phyloP scores from a whole-genome alignment of 495 filamentous ascomycete genomes.

The Cercophora newfieldiana region DNA sequence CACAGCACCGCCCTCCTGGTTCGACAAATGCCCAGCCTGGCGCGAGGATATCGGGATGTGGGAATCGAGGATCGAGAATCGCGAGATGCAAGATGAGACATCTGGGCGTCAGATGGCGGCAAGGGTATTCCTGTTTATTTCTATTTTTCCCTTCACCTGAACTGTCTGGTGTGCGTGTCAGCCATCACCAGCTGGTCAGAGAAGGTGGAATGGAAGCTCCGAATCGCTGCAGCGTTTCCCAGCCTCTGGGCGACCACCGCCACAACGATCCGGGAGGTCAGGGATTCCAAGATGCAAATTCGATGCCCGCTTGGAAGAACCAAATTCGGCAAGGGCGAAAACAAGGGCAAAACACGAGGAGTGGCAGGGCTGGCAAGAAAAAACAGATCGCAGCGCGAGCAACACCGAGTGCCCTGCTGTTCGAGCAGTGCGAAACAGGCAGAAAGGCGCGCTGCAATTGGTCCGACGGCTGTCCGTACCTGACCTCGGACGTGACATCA shows the following conservation, averaged over 20 bases:
- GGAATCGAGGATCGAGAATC: neutral
- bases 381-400: neutral
- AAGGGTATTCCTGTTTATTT: neutral
- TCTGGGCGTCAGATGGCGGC: neutral
- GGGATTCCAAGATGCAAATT: neutral
- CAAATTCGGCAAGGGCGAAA: neutral
- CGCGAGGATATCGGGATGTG: neutral
- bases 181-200: no score
- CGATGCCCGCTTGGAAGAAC: neutral
- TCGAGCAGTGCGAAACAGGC: no score
- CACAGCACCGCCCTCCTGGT: neutral
- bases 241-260: no score
- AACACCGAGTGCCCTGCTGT: neutral
- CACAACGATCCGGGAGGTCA: neutral
- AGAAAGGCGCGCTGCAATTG: neutral
- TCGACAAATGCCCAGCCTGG: neutral
- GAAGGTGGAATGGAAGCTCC: no score
- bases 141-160: neutral
- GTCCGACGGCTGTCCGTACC: neutral
- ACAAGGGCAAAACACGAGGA: neutral
- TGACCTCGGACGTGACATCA: constrained; percentile 1
- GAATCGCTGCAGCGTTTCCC: no score
- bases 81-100: neutral
- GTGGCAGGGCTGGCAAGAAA: neutral
- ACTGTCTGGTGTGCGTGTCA: neutral